These are phyloP conservation scores for Phialocephala subalpina DNA, from an alignment of 2,329 filamentous ascomycete genomes.

Conservation along the genomic window DNA sequence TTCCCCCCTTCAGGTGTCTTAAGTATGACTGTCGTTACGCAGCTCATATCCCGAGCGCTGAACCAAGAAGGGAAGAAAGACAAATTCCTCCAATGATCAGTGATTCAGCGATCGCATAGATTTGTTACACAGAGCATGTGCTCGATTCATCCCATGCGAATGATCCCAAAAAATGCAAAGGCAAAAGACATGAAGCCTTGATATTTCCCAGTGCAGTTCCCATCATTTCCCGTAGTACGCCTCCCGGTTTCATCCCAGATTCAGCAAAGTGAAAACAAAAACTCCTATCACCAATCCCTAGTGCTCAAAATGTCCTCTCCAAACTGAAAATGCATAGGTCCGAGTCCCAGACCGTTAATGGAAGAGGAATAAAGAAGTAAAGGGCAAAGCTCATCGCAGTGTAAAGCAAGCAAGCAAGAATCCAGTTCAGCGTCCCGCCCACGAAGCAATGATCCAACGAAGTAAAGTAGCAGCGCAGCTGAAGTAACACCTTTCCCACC, in stretches of 20 bases:
- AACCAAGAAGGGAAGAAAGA: not conserved
- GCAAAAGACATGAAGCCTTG: not conserved
- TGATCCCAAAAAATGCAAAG: not conserved
- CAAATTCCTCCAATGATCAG: not conserved
- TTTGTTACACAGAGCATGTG: not conserved
- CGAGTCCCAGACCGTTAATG: not conserved
- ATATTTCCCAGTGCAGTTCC: not conserved
- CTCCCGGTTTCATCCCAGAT: not conserved
- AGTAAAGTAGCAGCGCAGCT: conserved; percentile 1
- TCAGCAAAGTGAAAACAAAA: conserved; percentile 1
- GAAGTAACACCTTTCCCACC: not conserved
- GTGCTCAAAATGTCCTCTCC: not conserved
- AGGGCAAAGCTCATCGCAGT: not conserved
- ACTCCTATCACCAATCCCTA: not conserved
- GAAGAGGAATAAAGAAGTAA: not conserved
- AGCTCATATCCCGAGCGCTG: not conserved
- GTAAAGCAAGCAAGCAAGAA: not conserved
- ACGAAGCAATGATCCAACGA: not conserved
- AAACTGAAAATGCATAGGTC: not conserved
- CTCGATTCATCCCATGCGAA: not conserved
- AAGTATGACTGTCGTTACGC: not conserved
- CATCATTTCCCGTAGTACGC: not conserved
- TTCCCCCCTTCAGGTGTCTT: not conserved
- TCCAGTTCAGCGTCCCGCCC: conserved; percentile 4
- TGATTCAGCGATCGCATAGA: not conserved